These are phyloP conservation scores for Phytophthora ohioensis DNA, from an alignment of 352 stramenopile species.

Conservation along the genomic window DNA sequence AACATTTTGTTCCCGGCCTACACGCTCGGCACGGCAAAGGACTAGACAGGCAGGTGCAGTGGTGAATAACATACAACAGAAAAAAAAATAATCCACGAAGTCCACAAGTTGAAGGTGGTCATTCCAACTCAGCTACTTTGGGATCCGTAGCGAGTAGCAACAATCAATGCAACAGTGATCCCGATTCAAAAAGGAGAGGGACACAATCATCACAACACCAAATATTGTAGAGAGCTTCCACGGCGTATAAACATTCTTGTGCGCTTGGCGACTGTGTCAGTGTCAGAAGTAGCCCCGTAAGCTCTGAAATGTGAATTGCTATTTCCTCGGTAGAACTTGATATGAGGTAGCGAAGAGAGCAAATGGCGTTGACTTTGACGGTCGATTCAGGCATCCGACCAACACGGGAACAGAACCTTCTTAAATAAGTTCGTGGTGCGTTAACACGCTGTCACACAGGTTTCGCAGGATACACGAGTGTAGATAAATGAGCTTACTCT, in stretches of 20 bases:
- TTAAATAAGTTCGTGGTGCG: constrained; percentile 77
- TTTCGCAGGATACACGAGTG: constrained; percentile 81
- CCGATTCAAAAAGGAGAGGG: constrained; percentile 50
- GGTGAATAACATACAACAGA: neutral
- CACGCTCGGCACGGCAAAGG: constrained; percentile 71
- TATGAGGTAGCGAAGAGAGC: constrained; percentile 70
- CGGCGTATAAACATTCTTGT: constrained; percentile 59
- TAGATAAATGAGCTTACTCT: constrained; percentile 45
- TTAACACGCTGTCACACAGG: constrained; percentile 76
- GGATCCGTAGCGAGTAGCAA: constrained; percentile 42
- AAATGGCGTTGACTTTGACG: constrained; percentile 76
- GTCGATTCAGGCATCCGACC: constrained; percentile 49
- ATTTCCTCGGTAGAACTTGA: constrained; percentile 67
- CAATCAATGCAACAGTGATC: constrained; percentile 48
- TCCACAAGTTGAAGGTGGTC: neutral
- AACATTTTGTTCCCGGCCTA: constrained; percentile 95
- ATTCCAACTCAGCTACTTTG: constrained; percentile 44
- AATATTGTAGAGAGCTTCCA: constrained; percentile 81
- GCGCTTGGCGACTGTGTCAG: constrained; percentile 42
- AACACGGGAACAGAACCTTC: constrained; percentile 60
- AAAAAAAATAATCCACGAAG: neutral
- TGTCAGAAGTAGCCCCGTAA: constrained; percentile 62
- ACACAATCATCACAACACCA: constrained; percentile 73
- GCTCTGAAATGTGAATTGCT: constrained; percentile 58
- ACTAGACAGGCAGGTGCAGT: constrained; percentile 26